Evolutionary conservation across 1,284 basidiomycete species (phyloP).

Genomic region (Binderoboletus segoi): DNA sequence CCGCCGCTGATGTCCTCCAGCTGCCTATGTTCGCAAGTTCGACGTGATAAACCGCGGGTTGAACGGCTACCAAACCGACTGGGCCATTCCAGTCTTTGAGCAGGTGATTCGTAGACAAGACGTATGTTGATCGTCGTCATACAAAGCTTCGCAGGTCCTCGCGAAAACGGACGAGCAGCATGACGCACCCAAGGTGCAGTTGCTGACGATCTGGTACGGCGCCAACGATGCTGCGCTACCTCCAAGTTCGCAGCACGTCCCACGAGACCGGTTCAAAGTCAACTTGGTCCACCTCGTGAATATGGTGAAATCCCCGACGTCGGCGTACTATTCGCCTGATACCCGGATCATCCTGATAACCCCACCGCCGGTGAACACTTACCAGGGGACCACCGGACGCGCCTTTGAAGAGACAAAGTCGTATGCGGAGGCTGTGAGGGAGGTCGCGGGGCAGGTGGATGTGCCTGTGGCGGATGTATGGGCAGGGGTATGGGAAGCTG

Average conservation of each 20-base stretch:
- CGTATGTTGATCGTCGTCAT: not conserved
- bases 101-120: conserved; percentile 48
- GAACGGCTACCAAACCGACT: conserved; percentile 82
- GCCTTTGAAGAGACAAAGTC: conserved; percentile 58
- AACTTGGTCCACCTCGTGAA: conserved; percentile 69
- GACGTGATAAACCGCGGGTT: conserved; percentile 84
- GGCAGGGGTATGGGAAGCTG: conserved; percentile 64
- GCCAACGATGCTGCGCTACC: conserved; percentile 79
- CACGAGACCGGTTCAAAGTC: conserved; percentile 62
- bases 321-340: conserved; percentile 68
- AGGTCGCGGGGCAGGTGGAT: conserved; percentile 54
- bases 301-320: conserved; percentile 62
- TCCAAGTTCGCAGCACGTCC: conserved; percentile 68
- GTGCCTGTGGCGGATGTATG: conserved; percentile 74
- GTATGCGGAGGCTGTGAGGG: conserved; percentile 73
- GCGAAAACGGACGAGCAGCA: conserved; percentile 53
- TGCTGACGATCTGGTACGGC: conserved; percentile 88
- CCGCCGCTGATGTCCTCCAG: conserved; percentile 40
- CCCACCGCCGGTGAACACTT: conserved; percentile 79
- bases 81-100: conserved; percentile 78
- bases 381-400: conserved; percentile 58
- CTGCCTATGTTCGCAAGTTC: conserved; percentile 74
- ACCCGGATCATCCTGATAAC: conserved; percentile 82
- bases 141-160: conserved; percentile 46
- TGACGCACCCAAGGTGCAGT: conserved; percentile 60